A percentile compares a stretch with the other conserved stretches of the same genome.
phyloP scores from a whole-genome alignment of 495 filamentous ascomycete genomes.

The Mytilinidion resinicola region DNA sequence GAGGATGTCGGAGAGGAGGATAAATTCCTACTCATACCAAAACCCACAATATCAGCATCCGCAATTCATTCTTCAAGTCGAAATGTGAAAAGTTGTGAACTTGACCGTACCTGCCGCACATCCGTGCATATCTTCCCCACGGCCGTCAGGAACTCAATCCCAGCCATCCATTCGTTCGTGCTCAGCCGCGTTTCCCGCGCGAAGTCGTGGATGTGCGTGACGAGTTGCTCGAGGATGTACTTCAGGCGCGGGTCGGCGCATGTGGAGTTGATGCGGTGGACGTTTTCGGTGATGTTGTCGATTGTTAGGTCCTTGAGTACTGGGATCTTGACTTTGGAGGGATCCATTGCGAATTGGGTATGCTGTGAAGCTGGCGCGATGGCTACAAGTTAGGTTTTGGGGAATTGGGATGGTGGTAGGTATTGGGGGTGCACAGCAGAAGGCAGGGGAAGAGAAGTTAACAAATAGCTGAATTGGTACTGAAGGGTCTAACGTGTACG shows the following conservation, averaged over 20 bases:
- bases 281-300: conserved; percentile 43
- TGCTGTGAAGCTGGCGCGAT: neutral
- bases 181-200: conserved; percentile 39
- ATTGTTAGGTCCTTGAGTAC: conserved; percentile 40
- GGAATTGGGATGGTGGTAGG: neutral
- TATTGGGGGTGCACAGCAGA: neutral
- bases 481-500: no score
- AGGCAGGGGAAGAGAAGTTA: neutral
- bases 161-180: conserved; percentile 39
- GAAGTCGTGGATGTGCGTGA: conserved; percentile 41
- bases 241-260: conserved; percentile 33
- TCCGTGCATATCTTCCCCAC: conserved; percentile 41
- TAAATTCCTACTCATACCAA: conserved; percentile 90
- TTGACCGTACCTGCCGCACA: conserved; percentile 32
- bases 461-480: neutral
- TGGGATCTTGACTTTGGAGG: conserved; percentile 27
- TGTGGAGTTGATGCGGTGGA: conserved; percentile 38
- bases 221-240: conserved; percentile 38
- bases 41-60: neutral
- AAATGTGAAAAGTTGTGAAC: neutral
- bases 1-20: conserved; percentile 85
- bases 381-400: neutral
- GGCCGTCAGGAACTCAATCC: conserved; percentile 37
- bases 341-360: conserved; percentile 30
- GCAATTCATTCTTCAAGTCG: neutral